Base-by-base conservation (phyloP, 2,329 filamentous ascomycete species). In the Xylaria hypoxylon region DNA sequence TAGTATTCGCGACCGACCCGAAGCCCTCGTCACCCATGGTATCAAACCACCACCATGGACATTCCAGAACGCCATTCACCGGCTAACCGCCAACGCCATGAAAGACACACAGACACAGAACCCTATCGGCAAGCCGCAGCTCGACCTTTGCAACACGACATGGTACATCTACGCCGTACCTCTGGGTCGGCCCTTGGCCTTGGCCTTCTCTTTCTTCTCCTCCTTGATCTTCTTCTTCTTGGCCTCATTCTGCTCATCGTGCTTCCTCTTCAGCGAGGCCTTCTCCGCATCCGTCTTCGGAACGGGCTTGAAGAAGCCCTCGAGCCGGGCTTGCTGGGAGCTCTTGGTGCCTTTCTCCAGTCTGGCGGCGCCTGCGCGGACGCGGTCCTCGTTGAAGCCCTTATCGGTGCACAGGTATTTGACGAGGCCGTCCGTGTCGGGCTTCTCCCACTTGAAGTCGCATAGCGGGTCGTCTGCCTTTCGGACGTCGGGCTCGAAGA, bases 391-490 rank as follows among this genome's bases (percentile, higher is more conserved):
- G 33, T 90, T 97, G 85, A 99, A 99, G 0, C 94, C 96, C 82
- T 99, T 99, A 77, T 98, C 96, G 5, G 89, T 89, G 3, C 97
- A 96, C 2, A 99, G 83, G 79, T 93, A 99, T 73, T 96, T 87
- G 69, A 99, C 88, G 0, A 99, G 87, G 0, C 93, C 95, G 2
- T 97, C 94, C 1, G 96, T 85, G 74, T 99, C 94, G 3, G 96
- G 96, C 66, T 90, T 90, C 50, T 97, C 94, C 96, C 96, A 99
- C 80, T 97, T 97, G 85, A 98, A 97, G 77, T 99, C 94, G 79
- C 94, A 98, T 13, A 93, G 89, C 0, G 92, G 89, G 74, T 96
- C 88, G 72, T 96, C 92, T 26, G 95, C 94, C 50, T 87, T 79
- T 40, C 91, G 90, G 28, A 99, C 95, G 73, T 98, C 94, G 0